Evolutionary conservation across 257 asterid genomes (phyloP).

Genomic region (Misopates orontium): DNA sequence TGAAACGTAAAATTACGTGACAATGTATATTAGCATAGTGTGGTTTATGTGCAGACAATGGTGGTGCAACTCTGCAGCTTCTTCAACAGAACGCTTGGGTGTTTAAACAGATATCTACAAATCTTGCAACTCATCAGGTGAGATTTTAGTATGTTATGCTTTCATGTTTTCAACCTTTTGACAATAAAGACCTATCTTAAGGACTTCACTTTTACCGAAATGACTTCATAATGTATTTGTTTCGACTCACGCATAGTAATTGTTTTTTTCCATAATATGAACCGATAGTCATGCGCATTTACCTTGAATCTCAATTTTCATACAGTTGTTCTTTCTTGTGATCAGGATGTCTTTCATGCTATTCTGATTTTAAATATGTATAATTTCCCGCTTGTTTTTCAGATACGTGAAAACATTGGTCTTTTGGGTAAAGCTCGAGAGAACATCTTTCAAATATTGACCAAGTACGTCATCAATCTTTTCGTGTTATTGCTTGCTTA

Average conservation of each 20-base stretch:
- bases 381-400: constrained; percentile 29
- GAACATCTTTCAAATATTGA: constrained; percentile 60
- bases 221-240: no score
- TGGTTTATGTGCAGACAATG: constrained; percentile 37
- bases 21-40: not conserved
- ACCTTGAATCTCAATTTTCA: no score
- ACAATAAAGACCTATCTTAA: no score
- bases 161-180: no score
- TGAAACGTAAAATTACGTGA: not conserved
- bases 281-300: no score
- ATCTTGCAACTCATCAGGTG: constrained; percentile 65
- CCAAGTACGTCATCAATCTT: constrained; percentile 47
- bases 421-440: constrained; percentile 77
- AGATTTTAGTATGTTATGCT: not conserved
- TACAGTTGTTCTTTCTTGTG: no score
- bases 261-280: no score
- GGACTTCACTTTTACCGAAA: no score
- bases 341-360: no score
- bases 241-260: no score
- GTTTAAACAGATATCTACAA: constrained; percentile 69
- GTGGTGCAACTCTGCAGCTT: constrained; percentile 56
- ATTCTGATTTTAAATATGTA: no score
- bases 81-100: constrained; percentile 69
- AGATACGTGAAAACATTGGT: constrained; percentile 70
- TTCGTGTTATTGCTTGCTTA: not conserved